phyloP scores from a whole-genome alignment of 73 alveolate genomes.

The Paramecium pentaurelia region DNA sequence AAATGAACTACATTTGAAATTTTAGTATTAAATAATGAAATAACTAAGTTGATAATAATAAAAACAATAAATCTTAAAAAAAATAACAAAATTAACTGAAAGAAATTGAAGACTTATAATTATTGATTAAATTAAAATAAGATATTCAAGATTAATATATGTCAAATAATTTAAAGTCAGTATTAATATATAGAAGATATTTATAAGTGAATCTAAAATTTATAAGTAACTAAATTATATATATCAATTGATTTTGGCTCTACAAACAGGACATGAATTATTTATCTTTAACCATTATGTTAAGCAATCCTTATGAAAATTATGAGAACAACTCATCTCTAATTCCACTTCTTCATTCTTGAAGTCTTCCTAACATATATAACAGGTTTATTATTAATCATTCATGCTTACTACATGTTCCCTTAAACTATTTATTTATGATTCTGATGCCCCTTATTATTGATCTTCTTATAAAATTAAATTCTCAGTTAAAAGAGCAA shows the following conservation, averaged over 20 bases:
- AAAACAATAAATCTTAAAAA: not conserved
- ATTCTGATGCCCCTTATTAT: not conserved
- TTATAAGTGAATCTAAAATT: not conserved
- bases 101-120: not conserved
- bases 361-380: slow-evolving; percentile 85
- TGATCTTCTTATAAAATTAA: not conserved
- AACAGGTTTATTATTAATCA: slow-evolving; percentile 66
- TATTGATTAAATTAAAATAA: not conserved
- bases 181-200: not conserved
- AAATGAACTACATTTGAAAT: not conserved
- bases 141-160: not conserved
- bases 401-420: slow-evolving; percentile 48
- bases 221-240: not conserved
- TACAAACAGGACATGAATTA: slow-evolving; percentile 90
- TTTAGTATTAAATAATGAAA: no score
- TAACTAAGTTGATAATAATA: no score
- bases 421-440: not conserved
- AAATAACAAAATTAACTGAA: not conserved
- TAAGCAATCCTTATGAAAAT: slow-evolving; percentile 74
- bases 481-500: not conserved
- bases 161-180: not conserved
- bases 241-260: not conserved
- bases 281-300: slow-evolving; percentile 89
- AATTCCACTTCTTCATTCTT: slow-evolving; percentile 62
- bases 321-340: slow-evolving; percentile 79